These are phyloP conservation scores for Leishmania braziliensis DNA, from an alignment of 208 protist species.

Conservation along the genomic window DNA sequence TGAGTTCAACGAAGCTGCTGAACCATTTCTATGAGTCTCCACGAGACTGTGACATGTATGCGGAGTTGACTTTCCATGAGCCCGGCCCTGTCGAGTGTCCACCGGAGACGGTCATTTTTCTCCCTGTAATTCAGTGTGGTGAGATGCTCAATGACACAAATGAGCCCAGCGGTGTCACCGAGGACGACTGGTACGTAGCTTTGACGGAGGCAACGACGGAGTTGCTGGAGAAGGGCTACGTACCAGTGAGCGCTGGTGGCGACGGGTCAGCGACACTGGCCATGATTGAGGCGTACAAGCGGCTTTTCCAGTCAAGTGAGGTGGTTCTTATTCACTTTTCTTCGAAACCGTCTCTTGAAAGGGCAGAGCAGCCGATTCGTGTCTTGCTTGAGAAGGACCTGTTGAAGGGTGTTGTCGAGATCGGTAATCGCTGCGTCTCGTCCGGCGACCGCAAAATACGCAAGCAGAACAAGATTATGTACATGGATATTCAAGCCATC, in stretches of 20 bases:
- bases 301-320: constrained; percentile 69
- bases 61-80: constrained; percentile 76
- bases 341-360: constrained; percentile 41
- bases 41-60: constrained; percentile 79
- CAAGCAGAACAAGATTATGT: constrained; percentile 81
- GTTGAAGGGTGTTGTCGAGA: constrained; percentile 78
- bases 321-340: constrained; percentile 85
- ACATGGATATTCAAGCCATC: constrained; percentile 90
- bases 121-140: constrained; percentile 76
- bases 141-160: constrained; percentile 47
- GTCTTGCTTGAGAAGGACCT: constrained; percentile 72
- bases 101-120: constrained; percentile 74
- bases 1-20: constrained; percentile 45
- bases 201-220: constrained; percentile 60
- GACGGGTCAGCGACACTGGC: constrained; percentile 68
- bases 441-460: constrained; percentile 67
- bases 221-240: constrained; percentile 82
- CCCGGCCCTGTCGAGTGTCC: constrained; percentile 74
- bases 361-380: constrained; percentile 47
- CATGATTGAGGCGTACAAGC: constrained; percentile 86
- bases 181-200: constrained; percentile 76
- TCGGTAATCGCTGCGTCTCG: constrained; percentile 76
- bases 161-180: background rate
- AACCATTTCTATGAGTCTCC: constrained; percentile 56
- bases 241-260: constrained; percentile 73